Evolutionary conservation across 164 flowering plant genomes (phyloP), one percentile per base, ranked within the genome.

Genomic region (Saururus chinensis): DNA sequence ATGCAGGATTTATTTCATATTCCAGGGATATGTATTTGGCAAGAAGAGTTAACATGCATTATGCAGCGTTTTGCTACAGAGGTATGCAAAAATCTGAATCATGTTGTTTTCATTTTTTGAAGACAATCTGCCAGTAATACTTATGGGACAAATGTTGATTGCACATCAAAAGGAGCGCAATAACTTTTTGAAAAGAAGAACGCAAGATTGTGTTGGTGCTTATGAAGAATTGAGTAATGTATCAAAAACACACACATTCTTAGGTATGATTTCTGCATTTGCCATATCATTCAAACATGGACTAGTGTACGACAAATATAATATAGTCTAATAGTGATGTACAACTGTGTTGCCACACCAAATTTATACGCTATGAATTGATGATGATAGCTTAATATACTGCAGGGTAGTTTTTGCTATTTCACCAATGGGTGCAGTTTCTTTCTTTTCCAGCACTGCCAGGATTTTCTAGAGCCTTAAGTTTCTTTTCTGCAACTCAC

Each of bases 1-100:
- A 48, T 66, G 40, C 70, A 71, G 75, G 75, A 68, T 72, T 57
- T 72, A 61, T 56, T 68, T 17, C 69, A 68, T 68, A 53, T 68
- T 41, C 62, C 52, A 40, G 68, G 68, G 21, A 45, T 17, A 48
- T 53, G 45, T 26, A 55, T 72, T 64, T 72, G 75, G 71, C 68
- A 68, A 59, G 75, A 64, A 64, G 69, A 68, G 67, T 65, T 68
- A 25, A 30, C 68, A 23, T 21, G 24, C 49, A 68, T 72, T 61
- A 26, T 72, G 56, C 64, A 58, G 53, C 57, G 53, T 53, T 60
- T 66, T 64, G 66, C 57, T 52, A 68, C 42, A 60, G 64, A 61
- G 42, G 74, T 71, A 60, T 25, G 70, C 19, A 14, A 22, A 21
- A 40, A 40, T 19, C 20, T 54, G 23, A 48, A 26, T 42, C 9